Base-by-base conservation (phyloP, 306 rosid species). In the Medicago lupulina region DNA sequence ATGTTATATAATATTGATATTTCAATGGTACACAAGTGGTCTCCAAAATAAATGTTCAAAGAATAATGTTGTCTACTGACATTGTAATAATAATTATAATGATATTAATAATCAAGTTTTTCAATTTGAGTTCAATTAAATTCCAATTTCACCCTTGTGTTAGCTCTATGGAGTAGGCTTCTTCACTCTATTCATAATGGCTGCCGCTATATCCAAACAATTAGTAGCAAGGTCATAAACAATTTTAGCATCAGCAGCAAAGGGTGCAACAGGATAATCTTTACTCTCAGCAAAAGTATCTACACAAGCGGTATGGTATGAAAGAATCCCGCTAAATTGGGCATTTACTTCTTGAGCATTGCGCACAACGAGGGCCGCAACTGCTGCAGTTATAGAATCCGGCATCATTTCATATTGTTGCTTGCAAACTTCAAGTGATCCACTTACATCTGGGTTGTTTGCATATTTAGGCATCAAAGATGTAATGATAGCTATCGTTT, bases 301-400 rank as follows among this genome's bases (percentile, higher is more conserved):
- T 6, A 8, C 3, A 23, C 82, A 78, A 4, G 67, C 0, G 0
- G 0, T 0, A 1, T 7, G 3, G 40, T 5, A 70, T 0, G 82
- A 71, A 0, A 78, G 0, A 3, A 70, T 65, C 0, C 39, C 47
- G 16, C 73, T 61, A 31, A 78, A 21, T 63, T 62, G 8, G 19
- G 21, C 38, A 0, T 17, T 17, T 0, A 67, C 58, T 31, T 80
- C 84, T 0, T 0, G 4, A 0, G 2, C 67, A n/a, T 49, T 0
- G 4, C 71, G 66, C 0, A 0, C 0, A 0, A 8, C 5, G 1
- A 60, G 31, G 0, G 0, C 1, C 1, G 4, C 1, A 0, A 16
- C 0, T 7, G 58, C 0, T 0, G 18, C 23, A 0, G 6, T 4
- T 3, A 74, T 4, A 6, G 58, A 0, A 2, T 47, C 76, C 0